These are phyloP conservation scores for Hyphopichia fennica DNA, from an alignment of 1,139 yeast genomes.

Conservation along the genomic window DNA sequence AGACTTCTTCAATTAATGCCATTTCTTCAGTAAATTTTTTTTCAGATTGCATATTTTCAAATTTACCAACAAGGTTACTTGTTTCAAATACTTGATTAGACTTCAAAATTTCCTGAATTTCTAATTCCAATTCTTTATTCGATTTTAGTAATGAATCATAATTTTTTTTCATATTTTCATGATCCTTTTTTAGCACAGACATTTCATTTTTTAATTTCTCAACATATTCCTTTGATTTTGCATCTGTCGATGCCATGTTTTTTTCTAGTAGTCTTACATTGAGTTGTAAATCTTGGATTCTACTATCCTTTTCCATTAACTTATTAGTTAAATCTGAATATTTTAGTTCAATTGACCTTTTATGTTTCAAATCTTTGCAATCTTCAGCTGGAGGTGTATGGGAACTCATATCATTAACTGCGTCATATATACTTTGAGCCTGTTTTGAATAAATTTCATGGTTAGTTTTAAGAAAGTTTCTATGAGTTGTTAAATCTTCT, in stretches of 20 bases:
- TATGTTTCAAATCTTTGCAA: not conserved
- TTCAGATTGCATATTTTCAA: slow-evolving; percentile 30
- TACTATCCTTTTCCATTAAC: slow-evolving; percentile 30
- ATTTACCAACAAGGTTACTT: slow-evolving; percentile 17
- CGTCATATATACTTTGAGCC: slow-evolving; percentile 5
- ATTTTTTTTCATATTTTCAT: slow-evolving; percentile 16
- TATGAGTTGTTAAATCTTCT: not conserved
- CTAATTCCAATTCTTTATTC: slow-evolving; percentile 17
- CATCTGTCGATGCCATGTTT: slow-evolving; percentile 36
- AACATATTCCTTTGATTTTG: slow-evolving; percentile 27
- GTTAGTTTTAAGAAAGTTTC: not conserved
- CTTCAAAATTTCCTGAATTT: slow-evolving; percentile 16
- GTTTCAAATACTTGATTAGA: slow-evolving; percentile 15
- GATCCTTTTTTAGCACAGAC: slow-evolving; percentile 17
- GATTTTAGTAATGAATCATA: slow-evolving; percentile 14
- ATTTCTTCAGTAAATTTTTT: slow-evolving; percentile 29
- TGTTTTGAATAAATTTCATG: slow-evolving; percentile 4
- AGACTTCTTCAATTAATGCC: slow-evolving; percentile 37
- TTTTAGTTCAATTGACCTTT: slow-evolving; percentile 3
- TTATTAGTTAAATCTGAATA: slow-evolving; percentile 7
- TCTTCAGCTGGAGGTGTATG: not conserved
- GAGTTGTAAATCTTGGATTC: slow-evolving; percentile 36
- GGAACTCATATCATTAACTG: slow-evolving; percentile 4
- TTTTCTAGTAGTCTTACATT: slow-evolving; percentile 43
- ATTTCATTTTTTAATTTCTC: slow-evolving; percentile 23